Evolutionary conservation across 2,329 filamentous ascomycete species (phyloP), one percentile per base, ranked within the genome.

Genomic region (Coniochaeta pulveracea): DNA sequence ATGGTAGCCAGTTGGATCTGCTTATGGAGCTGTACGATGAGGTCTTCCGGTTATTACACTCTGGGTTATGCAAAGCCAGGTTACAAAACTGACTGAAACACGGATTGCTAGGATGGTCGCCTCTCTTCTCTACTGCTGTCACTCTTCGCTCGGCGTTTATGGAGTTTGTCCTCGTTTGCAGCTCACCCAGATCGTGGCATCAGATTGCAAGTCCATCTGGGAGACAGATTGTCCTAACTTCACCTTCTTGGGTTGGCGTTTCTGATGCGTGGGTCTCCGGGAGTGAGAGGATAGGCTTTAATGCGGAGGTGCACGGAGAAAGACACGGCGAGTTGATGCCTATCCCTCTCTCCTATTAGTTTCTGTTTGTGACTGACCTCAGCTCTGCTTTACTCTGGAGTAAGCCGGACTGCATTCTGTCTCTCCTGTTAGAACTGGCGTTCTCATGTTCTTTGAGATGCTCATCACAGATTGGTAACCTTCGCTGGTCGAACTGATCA

Each of bases 121-220:
- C 30, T 40, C 30, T 39, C 44, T 33, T 19, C 37, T 40, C 33
- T 43, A 34, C 36, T 37, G 35, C 34, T 25, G 33, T 31, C 17
- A 37, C 37, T 44, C 36, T 38, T 40, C 40, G 41, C 47, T 42
- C 41, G 47, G 47, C 44, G 44, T 43, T 50, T 45, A n/a, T n/a
- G 43, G 41, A 47, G 51, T 46, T 52, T 39, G 51, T 47, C 48
- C 46, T 50, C 50, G 54, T 55, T 55, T 54, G 57, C 54, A 51
- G 37, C 40, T 51, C 56, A 58, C 55, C 53, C 49, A 44, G 12
- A 36, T 40, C 39, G 39, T 50, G 61, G n/a, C 59, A 58, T 64
- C 64, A 68, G 60, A 69, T 66, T 69, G 64, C 57, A 57, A 54
- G 49, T 58, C 57, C 57, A 58, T 58, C 58, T 54, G 62, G 62